A percentile compares a stretch with the other conserved stretches of the same genome.
Conservation (phyloP, 495 filamentous ascomycete genomes). For the Lophiostoma macrostomum region DNA sequence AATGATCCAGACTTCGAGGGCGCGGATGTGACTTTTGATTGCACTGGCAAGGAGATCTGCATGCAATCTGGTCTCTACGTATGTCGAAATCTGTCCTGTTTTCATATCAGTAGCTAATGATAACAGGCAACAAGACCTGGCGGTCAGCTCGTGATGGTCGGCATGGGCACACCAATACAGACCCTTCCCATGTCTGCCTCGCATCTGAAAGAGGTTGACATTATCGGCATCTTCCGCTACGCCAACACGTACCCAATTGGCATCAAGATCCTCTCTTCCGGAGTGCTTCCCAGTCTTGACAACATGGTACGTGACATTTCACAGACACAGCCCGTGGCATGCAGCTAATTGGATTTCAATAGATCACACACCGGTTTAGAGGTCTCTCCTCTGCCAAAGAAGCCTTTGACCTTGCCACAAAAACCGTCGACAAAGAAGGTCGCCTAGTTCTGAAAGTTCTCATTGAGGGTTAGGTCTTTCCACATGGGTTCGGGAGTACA, state of each 20-base stretch:
- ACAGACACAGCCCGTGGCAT: no score
- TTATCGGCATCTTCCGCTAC: constrained; percentile 39
- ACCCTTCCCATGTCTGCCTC: constrained; percentile 38
- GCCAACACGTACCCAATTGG: constrained; percentile 37
- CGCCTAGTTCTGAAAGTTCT: constrained; percentile 38
- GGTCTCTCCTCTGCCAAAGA: constrained; percentile 35
- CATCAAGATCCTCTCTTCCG: constrained; percentile 36
- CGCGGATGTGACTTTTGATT: constrained; percentile 38
- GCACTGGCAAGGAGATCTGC: constrained; percentile 39
- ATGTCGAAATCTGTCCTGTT: constrained; percentile 7
- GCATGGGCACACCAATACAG: constrained; percentile 39
- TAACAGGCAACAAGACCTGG: constrained; percentile 36
- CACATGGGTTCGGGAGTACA: not conserved
- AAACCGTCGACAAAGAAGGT: constrained; percentile 35
- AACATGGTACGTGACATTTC: no score
- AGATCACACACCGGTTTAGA: constrained; percentile 36
- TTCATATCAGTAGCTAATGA: not conserved
- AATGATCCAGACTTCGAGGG: constrained; percentile 34
- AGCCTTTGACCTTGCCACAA: constrained; percentile 35
- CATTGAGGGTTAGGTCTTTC: constrained; percentile 22
- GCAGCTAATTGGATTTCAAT: no score
- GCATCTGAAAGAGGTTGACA: constrained; percentile 36
- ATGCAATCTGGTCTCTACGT: constrained; percentile 39
- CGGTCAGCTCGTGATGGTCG: constrained; percentile 36
- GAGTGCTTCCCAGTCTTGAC: constrained; percentile 33